These are phyloP conservation scores for Leptomonas pyrrhocoris DNA, from an alignment of 208 protist species.

Conservation along the genomic window DNA sequence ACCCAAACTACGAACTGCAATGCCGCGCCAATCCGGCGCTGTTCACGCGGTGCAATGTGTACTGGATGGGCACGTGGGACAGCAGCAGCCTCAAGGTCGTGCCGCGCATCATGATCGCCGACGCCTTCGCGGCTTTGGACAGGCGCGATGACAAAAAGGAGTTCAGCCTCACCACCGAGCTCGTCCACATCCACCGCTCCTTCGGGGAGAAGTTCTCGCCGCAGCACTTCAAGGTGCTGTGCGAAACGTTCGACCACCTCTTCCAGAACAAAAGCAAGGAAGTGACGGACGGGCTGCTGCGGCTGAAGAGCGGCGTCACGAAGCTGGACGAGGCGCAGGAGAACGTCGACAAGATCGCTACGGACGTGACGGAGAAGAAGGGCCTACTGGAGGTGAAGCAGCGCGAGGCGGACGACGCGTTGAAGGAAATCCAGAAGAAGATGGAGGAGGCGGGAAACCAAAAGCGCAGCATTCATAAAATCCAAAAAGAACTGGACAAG, in stretches of 20 bases:
- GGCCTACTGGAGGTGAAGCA: constrained; percentile 93
- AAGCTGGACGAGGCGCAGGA: constrained; percentile 96
- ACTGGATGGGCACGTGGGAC: constrained; percentile 96
- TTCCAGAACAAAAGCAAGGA: constrained; percentile 85
- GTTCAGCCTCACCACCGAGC: constrained; percentile 87
- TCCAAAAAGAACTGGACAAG: constrained; percentile 91
- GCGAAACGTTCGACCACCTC: constrained; percentile 87
- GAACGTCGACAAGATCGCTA: constrained; percentile 94
- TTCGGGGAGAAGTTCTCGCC: constrained; percentile 83
- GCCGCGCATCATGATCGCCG: constrained; percentile 83
- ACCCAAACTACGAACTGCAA: constrained; percentile 87
- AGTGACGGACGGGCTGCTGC: constrained; percentile 69
- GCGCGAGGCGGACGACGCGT: constrained; percentile 93
- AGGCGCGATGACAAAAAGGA: constrained; percentile 76
- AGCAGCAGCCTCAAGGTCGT: constrained; percentile 89
- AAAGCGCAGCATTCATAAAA: constrained; percentile 93
- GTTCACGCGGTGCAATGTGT: constrained; percentile 95
- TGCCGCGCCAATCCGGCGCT: constrained; percentile 97
- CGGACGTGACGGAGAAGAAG: constrained; percentile 92
- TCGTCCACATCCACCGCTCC: constrained; percentile 87
- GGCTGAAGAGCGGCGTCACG: constrained; percentile 90
- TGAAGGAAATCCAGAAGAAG: constrained; percentile 95
- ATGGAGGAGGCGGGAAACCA: constrained; percentile 95
- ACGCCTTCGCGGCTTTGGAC: constrained; percentile 84
- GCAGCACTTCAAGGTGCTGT: constrained; percentile 92